Percentiles rank a stretch among this genome's conserved stretches.
phyloP scores from a whole-genome alignment of 78 protist genomes.

The Dictyostelium purpureum region DNA sequence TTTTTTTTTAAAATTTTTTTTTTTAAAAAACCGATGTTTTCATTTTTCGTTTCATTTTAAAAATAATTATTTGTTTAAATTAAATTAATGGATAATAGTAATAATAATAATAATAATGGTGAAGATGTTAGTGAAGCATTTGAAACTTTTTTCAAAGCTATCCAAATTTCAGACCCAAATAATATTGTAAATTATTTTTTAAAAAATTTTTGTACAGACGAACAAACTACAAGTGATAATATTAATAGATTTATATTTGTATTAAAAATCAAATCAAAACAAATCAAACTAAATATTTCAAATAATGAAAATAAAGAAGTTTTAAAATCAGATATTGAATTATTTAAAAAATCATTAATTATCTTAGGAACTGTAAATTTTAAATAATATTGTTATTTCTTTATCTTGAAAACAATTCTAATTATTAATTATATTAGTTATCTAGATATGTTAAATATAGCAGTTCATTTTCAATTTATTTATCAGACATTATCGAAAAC shows the following conservation, averaged over 20 bases:
- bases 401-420: background rate
- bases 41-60: no score
- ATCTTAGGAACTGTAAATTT: constrained; percentile 16
- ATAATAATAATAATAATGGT: background rate
- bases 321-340: background rate
- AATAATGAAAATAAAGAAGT: background rate
- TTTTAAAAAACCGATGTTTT: no score
- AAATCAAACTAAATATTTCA: background rate
- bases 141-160: constrained; percentile 13
- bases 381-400: background rate
- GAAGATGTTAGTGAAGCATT: constrained; percentile 1
- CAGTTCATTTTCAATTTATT: background rate
- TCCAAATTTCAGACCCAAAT: constrained; percentile 20
- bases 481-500: background rate
- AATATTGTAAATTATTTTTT: background rate
- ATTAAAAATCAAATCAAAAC: constrained; percentile 14
- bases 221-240: constrained; percentile 13
- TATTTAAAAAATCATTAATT: background rate
- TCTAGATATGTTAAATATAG: constrained; percentile 41
- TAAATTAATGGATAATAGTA: background rate
- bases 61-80: background rate
- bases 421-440: background rate
- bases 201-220: constrained; percentile 20
- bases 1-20: no score
- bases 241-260: constrained; percentile 5